Evolutionary conservation across 2,329 filamentous ascomycete genomes (phyloP), one percentile per base, ranked within the genome.

Genomic region (Colletotrichum limetticola): DNA sequence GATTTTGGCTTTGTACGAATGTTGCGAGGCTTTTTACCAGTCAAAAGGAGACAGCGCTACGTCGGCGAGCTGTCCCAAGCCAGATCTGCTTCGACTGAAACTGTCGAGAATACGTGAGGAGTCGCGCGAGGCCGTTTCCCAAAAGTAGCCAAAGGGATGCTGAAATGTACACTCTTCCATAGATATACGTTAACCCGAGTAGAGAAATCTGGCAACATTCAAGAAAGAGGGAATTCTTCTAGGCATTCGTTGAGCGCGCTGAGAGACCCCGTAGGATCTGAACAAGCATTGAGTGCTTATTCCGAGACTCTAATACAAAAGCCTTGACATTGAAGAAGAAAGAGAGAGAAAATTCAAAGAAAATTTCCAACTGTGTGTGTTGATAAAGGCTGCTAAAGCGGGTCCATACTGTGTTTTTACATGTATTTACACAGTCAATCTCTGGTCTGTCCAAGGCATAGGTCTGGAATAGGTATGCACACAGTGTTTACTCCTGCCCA

Each of bases 251-350:
- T 90, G 95, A 99, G 97, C 97, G 94, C 96, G 95, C 94, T 87
- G 87, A 93, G 95, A 94, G 89, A 87, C 92, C 90, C 85, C 88
- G 83, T 84, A 88, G 91, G 90, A 92, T 90, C 94, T 97, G 94
- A 94, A 94, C 91, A 95, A 95, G 93, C 90, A 98, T 90, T 94
- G 94, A 95, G 82, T 82, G 84, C 93, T 91, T 94, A 91, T 91
- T 93, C 93, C 95, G 96, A 97, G 97, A 99, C 97, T 99, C 97
- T 98, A 98, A 96, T 94, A 94, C 94, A 91, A 92, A 93, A 92
- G 95, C 92, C 91, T 88, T 90, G 91, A 94, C 92, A 94, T 94
- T 96, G 87, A 88, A 85, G 86, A 84, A 82, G 84, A 85, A 87
- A 83, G 82, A 82, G 80, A 82, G 80, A 80, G 80, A 80, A 80